Conservation (phyloP, 108 stramenopile genomes). For the Phaeodactylum tricornutum region DNA sequence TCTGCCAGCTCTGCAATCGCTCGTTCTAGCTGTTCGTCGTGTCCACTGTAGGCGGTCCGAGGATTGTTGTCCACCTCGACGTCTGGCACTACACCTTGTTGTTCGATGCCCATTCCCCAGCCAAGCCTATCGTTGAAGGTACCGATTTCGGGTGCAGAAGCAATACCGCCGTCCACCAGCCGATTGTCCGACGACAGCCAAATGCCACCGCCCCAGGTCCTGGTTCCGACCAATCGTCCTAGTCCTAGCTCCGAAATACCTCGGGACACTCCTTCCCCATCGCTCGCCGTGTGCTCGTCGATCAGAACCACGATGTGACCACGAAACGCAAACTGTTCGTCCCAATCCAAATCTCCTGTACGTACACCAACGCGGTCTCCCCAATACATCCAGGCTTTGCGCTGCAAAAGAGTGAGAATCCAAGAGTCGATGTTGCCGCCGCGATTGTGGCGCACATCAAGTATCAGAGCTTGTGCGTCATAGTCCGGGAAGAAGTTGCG, state of each 20-base stretch:
- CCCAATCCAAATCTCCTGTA: conserved; percentile 58
- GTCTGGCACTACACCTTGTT: conserved; percentile 61
- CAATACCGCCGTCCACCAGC: conserved; percentile 68
- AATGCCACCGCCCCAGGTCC: conserved; percentile 80
- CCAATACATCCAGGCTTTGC: conserved; percentile 72
- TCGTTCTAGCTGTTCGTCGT: conserved; percentile 43
- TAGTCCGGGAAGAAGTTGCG: conserved; percentile 64
- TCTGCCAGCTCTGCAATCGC: conserved; percentile 46
- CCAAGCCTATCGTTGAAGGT: conserved; percentile 56
- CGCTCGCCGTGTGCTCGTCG: conserved; percentile 58
- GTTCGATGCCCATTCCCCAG: conserved; percentile 63
- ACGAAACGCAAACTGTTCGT: conserved; percentile 60
- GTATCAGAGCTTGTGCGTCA: conserved; percentile 56
- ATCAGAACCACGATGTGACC: conserved; percentile 67
- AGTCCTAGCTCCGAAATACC: conserved; percentile 66
- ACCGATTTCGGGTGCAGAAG: conserved; percentile 51
- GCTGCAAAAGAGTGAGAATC: conserved; percentile 54
- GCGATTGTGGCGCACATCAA: conserved; percentile 60
- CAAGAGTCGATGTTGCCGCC: conserved; percentile 75
- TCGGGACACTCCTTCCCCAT: conserved; percentile 64
- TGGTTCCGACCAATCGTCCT: conserved; percentile 58
- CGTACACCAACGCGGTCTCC: conserved; percentile 28
- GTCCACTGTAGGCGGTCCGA: conserved; percentile 31
- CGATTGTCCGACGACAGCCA: conserved; percentile 61
- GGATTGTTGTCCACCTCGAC: conserved; percentile 73